Base-by-base conservation (phyloP, 2,329 filamentous ascomycete species). In the Curvularia hawaiiensis region DNA sequence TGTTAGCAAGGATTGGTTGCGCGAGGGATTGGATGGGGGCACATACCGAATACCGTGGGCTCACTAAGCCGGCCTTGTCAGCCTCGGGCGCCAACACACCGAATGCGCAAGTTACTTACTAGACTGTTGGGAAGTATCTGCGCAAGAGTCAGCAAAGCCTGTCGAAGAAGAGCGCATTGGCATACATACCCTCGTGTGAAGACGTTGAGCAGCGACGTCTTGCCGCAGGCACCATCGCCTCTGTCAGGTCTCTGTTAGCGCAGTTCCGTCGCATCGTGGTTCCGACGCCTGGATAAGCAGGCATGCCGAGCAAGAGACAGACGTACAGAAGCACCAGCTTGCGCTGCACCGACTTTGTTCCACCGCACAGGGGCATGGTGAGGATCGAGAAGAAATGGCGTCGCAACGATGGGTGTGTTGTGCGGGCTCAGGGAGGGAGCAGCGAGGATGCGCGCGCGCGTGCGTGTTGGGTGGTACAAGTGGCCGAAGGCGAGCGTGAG, bases 121-220 rank as follows among this genome's bases (percentile, higher is more conserved):
- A 98, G 73, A 98, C 94, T 56, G 94, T 97, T 50, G 94, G 94
- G 78, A 99, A 99, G 79, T 97, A 97, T 63, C 91, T 94, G 60
- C 26, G 56, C 46, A 40, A 48, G 28, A 33, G 51, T 69, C 56
- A 71, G 65, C 58, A 39, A 60, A 46, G 46, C 50, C 14, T n/a
- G 10, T 16, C n/a, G 20, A 11, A n/a, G 11, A 44, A 52, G 4
- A 3, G 31, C 33, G 39, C 24, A 24, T 18, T 14, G n/a, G 40
- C 79, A 69, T 52, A 81, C 87, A 69, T 81, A 96, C 90, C 94
- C 94, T 90, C 94, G 88, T 67, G 95, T 99, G 80, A 99, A 99
- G 77, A 99, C 95, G 77, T 99, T 99, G 71, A 99, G 81, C 73
- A 98, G 80, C 64, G 93, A 97, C 54, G 95, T 99, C 84, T 99